These are phyloP conservation scores for Noccaea bulbosa DNA, from an alignment of 345 rosid genomes.

Conservation along the genomic window DNA sequence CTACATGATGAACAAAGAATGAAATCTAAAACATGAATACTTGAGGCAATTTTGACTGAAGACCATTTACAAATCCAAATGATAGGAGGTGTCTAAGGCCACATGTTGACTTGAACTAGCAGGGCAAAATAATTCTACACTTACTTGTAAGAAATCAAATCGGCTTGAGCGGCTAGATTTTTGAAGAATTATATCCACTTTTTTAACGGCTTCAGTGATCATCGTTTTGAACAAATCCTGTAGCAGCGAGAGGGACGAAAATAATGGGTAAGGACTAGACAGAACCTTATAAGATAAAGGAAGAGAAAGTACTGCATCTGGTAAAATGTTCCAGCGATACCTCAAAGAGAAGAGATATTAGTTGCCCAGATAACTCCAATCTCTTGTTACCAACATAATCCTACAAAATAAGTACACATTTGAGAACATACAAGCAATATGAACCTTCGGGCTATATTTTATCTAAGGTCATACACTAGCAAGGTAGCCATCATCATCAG, in stretches of 20 bases:
- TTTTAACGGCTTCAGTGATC: slow-evolving; percentile 58
- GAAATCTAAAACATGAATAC: slow-evolving; percentile 13
- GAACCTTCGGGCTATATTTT: slow-evolving; percentile 2
- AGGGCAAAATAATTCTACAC: slow-evolving; percentile 33
- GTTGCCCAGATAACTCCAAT: slow-evolving; percentile 89
- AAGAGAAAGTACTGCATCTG: slow-evolving; percentile 16
- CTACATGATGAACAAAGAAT: slow-evolving; percentile 13
- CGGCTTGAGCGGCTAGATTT: slow-evolving; percentile 61
- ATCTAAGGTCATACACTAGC: slow-evolving; percentile 15
- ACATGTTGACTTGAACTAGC: slow-evolving; percentile 18
- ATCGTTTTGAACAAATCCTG: slow-evolving; percentile 93
- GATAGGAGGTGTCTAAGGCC: slow-evolving; percentile 12
- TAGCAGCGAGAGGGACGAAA: slow-evolving; percentile 13
- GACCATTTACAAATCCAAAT: slow-evolving; percentile 12
- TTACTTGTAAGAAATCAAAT: slow-evolving; percentile 67
- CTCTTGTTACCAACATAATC: slow-evolving; percentile 98
- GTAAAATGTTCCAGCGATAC: slow-evolving; percentile 45
- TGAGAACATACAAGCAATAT: slow-evolving; percentile 21
- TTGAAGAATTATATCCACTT: slow-evolving; percentile 49
- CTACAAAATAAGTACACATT: slow-evolving; percentile 47
- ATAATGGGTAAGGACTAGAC: slow-evolving; percentile 11
- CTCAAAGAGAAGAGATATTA: slow-evolving; percentile 94
- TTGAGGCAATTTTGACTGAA: not conserved
- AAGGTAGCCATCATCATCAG: slow-evolving; percentile 22
- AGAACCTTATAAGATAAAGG: slow-evolving; percentile 14